Conservation (phyloP, 768 basidiomycete genomes). For the Kwoniella shandongensis region DNA sequence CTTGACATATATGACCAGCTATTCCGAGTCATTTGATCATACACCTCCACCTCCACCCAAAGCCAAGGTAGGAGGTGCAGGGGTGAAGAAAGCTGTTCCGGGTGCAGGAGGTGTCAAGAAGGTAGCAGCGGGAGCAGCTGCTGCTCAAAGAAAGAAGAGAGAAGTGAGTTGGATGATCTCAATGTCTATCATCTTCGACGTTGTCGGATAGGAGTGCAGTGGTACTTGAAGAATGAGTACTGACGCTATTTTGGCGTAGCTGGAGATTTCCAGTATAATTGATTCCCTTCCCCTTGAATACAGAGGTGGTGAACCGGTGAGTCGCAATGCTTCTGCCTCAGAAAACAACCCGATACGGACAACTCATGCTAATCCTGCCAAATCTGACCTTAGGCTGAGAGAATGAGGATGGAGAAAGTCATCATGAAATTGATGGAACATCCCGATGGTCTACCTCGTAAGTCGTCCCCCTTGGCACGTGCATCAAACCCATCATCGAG, state of each 20-base stretch:
- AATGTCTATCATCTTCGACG: neutral
- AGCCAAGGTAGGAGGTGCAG: constrained; percentile 54
- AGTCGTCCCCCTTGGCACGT: constrained; percentile 4
- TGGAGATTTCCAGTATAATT: constrained; percentile 65
- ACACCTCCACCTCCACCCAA: constrained; percentile 40
- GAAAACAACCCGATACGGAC: too few relatives aligned
- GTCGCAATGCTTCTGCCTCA: too few relatives aligned
- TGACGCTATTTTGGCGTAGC: constrained; percentile 17
- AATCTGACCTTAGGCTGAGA: constrained; percentile 28
- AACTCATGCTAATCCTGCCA: too few relatives aligned
- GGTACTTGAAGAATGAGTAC: neutral
- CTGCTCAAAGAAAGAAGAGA: constrained; percentile 81
- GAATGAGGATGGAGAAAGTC: constrained; percentile 61
- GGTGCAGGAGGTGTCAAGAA: constrained; percentile 57
- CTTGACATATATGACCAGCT: constrained; percentile 49
- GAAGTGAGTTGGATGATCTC: constrained; percentile 57
- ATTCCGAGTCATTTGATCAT: constrained; percentile 34
- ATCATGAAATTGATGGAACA: constrained; percentile 73
- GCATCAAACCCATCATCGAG: neutral
- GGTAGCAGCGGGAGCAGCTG: constrained; percentile 59
- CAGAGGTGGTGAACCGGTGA: constrained; percentile 78
- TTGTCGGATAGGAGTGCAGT: neutral
- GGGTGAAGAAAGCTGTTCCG: constrained; percentile 45
- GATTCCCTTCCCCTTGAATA: constrained; percentile 83
- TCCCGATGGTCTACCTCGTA: constrained; percentile 59